These are phyloP conservation scores for Acacia confusa DNA, from an alignment of 306 rosid species.

Conservation along the genomic window DNA sequence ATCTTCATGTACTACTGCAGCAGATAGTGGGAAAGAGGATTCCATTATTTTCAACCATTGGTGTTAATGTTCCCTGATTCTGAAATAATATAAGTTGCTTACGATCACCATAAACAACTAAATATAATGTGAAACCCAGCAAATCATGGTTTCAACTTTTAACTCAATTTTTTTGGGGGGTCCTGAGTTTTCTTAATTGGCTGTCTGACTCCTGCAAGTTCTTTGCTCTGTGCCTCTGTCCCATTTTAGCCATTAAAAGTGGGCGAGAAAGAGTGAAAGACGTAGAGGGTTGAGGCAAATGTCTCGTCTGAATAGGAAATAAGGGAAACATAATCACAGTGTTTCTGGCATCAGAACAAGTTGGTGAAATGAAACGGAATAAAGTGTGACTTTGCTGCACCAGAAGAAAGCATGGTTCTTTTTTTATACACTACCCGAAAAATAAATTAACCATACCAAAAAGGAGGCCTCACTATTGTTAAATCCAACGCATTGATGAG, in stretches of 20 bases:
- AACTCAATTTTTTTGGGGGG: background rate
- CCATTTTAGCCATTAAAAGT: background rate
- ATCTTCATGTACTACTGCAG: background rate
- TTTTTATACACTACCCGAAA: background rate
- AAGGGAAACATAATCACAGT: too few relatives aligned
- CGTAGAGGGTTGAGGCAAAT: background rate
- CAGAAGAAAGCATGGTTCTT: background rate
- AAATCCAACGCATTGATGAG: background rate
- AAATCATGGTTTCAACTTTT: background rate
- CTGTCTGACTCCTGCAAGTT: background rate
- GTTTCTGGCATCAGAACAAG: background rate
- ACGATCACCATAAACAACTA: background rate
- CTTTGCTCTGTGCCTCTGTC: background rate
- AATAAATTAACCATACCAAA: background rate
- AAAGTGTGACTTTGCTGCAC: background rate
- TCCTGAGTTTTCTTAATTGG: background rate
- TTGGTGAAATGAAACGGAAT: background rate
- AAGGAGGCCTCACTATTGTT: background rate
- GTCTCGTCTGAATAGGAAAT: background rate
- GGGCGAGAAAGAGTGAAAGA: background rate
- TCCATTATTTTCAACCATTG: conserved; percentile 8
- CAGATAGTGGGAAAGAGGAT: background rate
- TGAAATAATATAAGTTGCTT: background rate
- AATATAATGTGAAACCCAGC: background rate
- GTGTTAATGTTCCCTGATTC: background rate